Base-by-base conservation (phyloP, 768 basidiomycete species). In the Amanita polypyramis region DNA sequence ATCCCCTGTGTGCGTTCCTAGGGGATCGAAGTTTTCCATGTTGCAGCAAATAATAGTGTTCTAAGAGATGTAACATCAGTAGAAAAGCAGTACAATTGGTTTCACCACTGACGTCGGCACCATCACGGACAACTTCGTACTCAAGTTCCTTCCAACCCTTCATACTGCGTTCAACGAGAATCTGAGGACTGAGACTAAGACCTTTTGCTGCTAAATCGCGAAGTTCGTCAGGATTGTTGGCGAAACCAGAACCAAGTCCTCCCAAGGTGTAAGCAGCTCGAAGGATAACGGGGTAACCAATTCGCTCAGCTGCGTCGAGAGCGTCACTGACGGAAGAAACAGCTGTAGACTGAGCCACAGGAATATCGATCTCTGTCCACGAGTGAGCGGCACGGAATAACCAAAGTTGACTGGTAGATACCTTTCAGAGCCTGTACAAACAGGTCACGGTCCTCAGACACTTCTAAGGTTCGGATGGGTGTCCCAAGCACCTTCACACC, bases 91-190 rank as follows among this genome's bases (percentile, higher is more conserved):
- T 20, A 49, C 14, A 4, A 8, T 36, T 29, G 25, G 19, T n/a
- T 43, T 25, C 21, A 30, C 10, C 27, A 79, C 86, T 55, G 64
- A 92, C 90, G 67, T 99, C 96, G 43, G 95, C 95, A 55, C 77
- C 93, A 62, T 99, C 96, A 46, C 96, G 86, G 59, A 98, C 96
- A 52, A 99, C 96, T 64, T 99, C 96, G 57, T 98, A 99, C 68
- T 99, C 96, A 53, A 98, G 76, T 68, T 99, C 96, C 64, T 99
- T 99, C 96, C 96, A 99, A 25, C 96, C 96, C 68, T 98, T 98
- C 85, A 99, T 88, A 56, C 86, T 90, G 43, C 93, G 86, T 68
- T 98, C 96, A 54, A 99, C 93, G 49, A 99, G 76, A 37, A 98
- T 89, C 63, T 98, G 96, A 40, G 96, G 95, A 55, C 84, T 87